Base-by-base conservation (phyloP, 2,329 filamentous ascomycete species). In the Clarireedia paspali region DNA sequence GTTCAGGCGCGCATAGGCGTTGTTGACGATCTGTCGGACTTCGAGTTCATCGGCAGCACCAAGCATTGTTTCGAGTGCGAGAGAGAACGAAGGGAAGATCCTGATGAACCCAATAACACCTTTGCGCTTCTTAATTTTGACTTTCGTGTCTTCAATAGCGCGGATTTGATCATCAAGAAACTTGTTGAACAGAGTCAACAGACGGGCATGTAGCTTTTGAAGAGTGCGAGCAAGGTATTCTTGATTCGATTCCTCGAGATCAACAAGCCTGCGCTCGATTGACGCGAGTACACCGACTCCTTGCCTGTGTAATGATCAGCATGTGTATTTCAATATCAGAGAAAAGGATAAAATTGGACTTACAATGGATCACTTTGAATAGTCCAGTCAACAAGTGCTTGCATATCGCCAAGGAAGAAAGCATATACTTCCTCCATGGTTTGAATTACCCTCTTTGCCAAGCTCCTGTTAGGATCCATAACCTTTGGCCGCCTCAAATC, bases 101-200 rank as follows among this genome's bases (percentile, higher is more conserved):
- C 89, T 88, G 76, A 97, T 92, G 71, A 97, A 97, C 15, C 86
- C 85, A 65, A 97, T 96, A 56, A 99, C 89, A 10, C 94, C 92
- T 74, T 95, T 96, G 63, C 94, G 87, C 77, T 97, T 97, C 77
- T 96, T 96, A 73, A 96, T 91, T 76, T 96, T 96, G 70, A 99
- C 92, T 73, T 97, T 97, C 40, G 91, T 97, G 59, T 97, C 94
- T 72, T 97, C 94, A 61, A 97, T 96, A 5, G 91, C 91, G 26
- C 89, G 88, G 57, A 97, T 88, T 70, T 99, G 94, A 61, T 96
- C 90, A 63, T 97, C 92, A 7, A 97, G 84, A 65, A 97, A 96
- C 60, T 89, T 90, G 59, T 80, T 84, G 74, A 96, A 96, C 2
- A 89, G 81, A 2, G 81, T 80, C 62, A 87, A 83, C 17, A 97